Conservation (phyloP, 345 rosid species). For the Pistacia atlantica region DNA sequence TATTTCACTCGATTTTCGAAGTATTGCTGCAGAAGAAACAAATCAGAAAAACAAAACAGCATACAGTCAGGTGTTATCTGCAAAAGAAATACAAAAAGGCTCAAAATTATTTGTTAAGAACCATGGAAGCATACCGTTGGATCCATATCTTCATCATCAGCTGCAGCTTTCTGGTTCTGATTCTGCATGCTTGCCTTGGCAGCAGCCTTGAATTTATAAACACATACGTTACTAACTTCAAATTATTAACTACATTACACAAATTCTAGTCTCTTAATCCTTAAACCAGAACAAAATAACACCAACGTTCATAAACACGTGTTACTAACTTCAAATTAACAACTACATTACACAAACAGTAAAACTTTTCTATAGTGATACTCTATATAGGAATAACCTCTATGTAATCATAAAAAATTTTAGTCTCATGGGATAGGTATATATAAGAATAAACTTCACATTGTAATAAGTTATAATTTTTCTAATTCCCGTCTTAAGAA, state of each 20-base stretch:
- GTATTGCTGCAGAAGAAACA: conserved; percentile 71
- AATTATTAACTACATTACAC: neutral
- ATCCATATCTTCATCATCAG: conserved; percentile 97
- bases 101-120: neutral
- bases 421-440: too few relatives aligned
- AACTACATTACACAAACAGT: too few relatives aligned
- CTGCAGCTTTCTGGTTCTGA: conserved; percentile 53
- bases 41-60: neutral
- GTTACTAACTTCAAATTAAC: too few relatives aligned
- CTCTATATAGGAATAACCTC: too few relatives aligned
- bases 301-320: too few relatives aligned
- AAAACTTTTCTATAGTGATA: too few relatives aligned
- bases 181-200: conserved; percentile 35
- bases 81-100: neutral
- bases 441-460: too few relatives aligned
- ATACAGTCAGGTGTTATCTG: neutral
- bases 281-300: neutral
- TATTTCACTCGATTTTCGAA: conserved; percentile 74
- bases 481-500: too few relatives aligned
- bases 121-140: conserved; percentile 57
- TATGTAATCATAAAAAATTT: too few relatives aligned
- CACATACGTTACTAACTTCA: too few relatives aligned
- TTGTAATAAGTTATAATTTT: too few relatives aligned
- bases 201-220: conserved; percentile 43
- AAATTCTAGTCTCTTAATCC: neutral